A percentile compares a stretch with the other conserved stretches of the same genome.
These are phyloP conservation scores for Azolla pinnata DNA, from an alignment of 75 land plant genomes.

Conservation along the genomic window DNA sequence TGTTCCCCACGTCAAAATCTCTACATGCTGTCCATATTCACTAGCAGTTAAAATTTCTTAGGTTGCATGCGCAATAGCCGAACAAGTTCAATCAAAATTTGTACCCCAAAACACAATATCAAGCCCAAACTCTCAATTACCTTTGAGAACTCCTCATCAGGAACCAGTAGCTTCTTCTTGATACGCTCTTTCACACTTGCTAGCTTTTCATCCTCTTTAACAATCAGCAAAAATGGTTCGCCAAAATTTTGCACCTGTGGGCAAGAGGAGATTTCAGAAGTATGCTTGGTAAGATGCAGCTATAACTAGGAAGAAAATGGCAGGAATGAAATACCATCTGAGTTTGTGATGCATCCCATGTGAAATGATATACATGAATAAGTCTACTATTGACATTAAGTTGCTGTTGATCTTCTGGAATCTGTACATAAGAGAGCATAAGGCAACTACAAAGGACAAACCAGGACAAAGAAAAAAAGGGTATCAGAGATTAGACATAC, in stretches of 20 bases:
- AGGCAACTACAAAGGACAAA: background rate
- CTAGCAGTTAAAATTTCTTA: too few species aligned
- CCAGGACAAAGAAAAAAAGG: background rate
- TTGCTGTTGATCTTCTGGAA: conserved; percentile 25
- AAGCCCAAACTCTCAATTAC: conserved; percentile 13
- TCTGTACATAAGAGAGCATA: conserved; percentile 2
- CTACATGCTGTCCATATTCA: too few species aligned
- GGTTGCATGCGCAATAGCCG: too few species aligned
- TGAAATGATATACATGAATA: conserved; percentile 28
- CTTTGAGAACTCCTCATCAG: conserved; percentile 32
- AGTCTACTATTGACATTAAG: conserved; percentile 17
- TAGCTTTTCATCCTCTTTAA: conserved; percentile 24
- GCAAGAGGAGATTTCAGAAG: background rate
- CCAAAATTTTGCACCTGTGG: conserved; percentile 29
- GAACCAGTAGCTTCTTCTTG: conserved; percentile 21
- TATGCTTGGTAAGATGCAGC: background rate
- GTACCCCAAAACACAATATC: background rate
- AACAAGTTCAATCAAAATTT: background rate
- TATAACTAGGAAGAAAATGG: background rate
- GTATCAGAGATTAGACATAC: background rate
- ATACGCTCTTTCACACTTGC: conserved; percentile 20
- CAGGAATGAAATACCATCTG: conserved; percentile 14
- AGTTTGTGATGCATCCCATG: conserved; percentile 23
- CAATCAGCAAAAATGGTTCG: conserved; percentile 26
- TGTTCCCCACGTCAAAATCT: too few species aligned